Base-by-base conservation (phyloP, 768 basidiomycete genomes). In the Tubosaeta sp. region DNA sequence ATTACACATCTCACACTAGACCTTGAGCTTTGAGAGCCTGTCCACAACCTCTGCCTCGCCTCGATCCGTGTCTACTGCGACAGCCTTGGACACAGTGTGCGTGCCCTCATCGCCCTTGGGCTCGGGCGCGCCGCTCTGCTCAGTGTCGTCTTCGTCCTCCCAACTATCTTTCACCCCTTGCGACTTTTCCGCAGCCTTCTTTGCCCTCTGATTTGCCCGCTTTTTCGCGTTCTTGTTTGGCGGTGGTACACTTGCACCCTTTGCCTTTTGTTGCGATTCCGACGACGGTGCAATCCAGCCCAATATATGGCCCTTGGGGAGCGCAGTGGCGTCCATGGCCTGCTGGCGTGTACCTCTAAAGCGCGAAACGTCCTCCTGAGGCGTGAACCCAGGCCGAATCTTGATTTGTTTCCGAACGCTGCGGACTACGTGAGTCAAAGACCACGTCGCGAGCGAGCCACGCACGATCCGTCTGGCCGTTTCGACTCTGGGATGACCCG, bases 371-470 rank as follows among this genome's bases (percentile, higher is more conserved):
- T 97, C 94, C 69, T 97, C 94, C 69, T 94, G 91, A 0, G 94
- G 94, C 5, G 91, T 95, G 70, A 87, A 97, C 0, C 94, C 94
- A 3, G 92, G 94, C 24, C 94, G 78, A 56, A 97, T 86, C 73
- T 86, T 94, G 50, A 87, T 73, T 69, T 94, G 81, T 70, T 94
- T 95, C 55, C 94, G 85, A 30, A 90, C 69, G 43, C 94, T 96
- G 30, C 32, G n/a, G 3, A 40, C 14, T 43, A 30, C 16, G 32
- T 46, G 67, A 52, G 52, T 48, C 9, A 39, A 44, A 47, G 48
- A 46, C 55, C 22, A 27, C 22, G 48, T 56, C 49, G 52, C 44
- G 43, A 19, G 30, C 27, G 27, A 35, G 32, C 25, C 43, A 59
- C 56, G 68, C 77, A 94, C 93, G 86, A 79, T 76, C 93, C 93